Evolutionary conservation across 345 rosid genomes (phyloP).

Genomic region (Zanthoxylum bungeanum): DNA sequence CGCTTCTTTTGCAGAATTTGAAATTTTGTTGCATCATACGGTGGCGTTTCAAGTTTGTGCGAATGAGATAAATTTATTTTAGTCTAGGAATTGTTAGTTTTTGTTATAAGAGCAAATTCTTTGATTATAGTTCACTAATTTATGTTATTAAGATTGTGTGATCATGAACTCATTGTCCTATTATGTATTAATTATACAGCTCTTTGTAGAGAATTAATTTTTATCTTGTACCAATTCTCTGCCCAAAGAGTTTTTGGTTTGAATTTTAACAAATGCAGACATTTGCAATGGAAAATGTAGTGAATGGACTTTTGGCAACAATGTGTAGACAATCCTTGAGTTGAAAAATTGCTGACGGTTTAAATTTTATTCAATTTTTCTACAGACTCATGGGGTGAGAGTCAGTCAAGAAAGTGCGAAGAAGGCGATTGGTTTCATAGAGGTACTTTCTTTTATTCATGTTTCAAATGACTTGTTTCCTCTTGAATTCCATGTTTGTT

Average conservation of each 20-base stretch:
- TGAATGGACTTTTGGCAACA: background rate
- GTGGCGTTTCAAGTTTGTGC: background rate
- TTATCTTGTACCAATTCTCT: background rate
- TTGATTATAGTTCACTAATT: background rate
- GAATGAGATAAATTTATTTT: background rate
- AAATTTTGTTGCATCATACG: background rate
- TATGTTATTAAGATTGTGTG: background rate
- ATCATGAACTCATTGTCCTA: too few relatives aligned
- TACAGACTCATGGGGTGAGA: conserved; percentile 79
- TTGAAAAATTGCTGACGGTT: conserved; percentile 7
- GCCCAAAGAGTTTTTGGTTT: background rate
- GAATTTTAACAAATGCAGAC: background rate
- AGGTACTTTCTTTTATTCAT: conserved; percentile 36
- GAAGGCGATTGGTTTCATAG: conserved; percentile 76
- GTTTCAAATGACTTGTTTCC: background rate
- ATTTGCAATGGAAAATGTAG: background rate
- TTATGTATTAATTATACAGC: background rate
- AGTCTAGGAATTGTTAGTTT: background rate
- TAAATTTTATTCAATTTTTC: conserved; percentile 8
- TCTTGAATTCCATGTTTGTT: background rate
- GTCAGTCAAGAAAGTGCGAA: conserved; percentile 63
- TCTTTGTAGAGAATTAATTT: background rate
- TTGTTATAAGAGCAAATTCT: background rate
- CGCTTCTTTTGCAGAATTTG: background rate
- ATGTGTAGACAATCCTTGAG: background rate